Evolutionary conservation across 257 asterid genomes (phyloP).

Genomic region (Mitragyna speciosa): DNA sequence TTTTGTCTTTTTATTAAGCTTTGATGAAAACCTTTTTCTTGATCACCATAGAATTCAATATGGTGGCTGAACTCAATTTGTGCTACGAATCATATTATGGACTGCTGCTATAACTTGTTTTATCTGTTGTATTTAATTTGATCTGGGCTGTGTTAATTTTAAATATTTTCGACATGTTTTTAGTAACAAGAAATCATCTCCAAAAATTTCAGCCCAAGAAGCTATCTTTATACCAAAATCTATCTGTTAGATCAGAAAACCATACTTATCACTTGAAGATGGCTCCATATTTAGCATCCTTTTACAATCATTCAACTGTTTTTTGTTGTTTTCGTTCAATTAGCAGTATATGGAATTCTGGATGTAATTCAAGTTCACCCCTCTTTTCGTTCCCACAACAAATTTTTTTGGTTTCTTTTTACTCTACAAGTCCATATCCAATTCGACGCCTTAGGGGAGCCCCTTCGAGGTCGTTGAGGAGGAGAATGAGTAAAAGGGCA

Average conservation of each 20-base stretch:
- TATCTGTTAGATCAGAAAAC: slow-evolving; percentile 12
- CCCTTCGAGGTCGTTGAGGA: slow-evolving; percentile 71
- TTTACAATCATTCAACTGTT: slow-evolving; percentile 15
- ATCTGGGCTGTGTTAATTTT: slow-evolving; percentile 1
- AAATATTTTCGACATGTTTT: slow-evolving; percentile 33
- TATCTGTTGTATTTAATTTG: background rate
- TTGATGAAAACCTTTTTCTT: background rate
- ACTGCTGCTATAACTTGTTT: background rate
- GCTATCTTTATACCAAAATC: slow-evolving; percentile 6
- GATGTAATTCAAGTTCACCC: slow-evolving; percentile 4
- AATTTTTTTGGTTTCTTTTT: slow-evolving; percentile 26
- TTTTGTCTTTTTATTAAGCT: background rate
- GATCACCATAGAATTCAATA: too few species aligned
- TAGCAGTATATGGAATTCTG: slow-evolving; percentile 1
- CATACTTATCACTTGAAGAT: slow-evolving; percentile 15
- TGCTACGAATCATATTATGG: background rate
- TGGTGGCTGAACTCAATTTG: background rate
- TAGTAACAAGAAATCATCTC: slow-evolving; percentile 29
- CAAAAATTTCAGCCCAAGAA: slow-evolving; percentile 20
- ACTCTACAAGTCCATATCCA: slow-evolving; percentile 39
- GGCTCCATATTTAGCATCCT: slow-evolving; percentile 23
- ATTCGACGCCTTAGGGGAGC: slow-evolving; percentile 49
- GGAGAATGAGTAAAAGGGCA: slow-evolving; percentile 66
- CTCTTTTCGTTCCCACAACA: slow-evolving; percentile 14
- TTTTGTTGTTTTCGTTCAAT: slow-evolving; percentile 3